These are phyloP conservation scores for Cornus suecica DNA, from an alignment of 148 eudicot genomes.

Conservation along the genomic window DNA sequence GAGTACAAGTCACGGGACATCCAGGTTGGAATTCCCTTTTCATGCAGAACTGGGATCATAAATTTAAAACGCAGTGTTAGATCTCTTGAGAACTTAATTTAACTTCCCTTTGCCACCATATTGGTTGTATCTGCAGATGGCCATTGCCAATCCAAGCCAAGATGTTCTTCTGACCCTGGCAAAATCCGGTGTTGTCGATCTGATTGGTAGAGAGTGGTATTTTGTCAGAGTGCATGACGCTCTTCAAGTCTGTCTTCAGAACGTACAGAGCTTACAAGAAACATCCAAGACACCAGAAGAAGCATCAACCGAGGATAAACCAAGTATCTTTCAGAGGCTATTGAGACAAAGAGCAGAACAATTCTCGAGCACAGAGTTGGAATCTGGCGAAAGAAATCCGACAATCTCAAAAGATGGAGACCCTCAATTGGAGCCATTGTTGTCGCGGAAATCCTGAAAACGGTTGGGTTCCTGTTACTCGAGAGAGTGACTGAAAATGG, in stretches of 20 bases:
- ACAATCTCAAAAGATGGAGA: conserved; percentile 29
- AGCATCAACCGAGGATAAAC: conserved; percentile 26
- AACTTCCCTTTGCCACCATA: not conserved
- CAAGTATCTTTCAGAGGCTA: conserved; percentile 40
- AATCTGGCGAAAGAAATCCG: conserved; percentile 42
- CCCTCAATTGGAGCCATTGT: conserved; percentile 60
- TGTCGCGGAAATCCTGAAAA: conserved; percentile 42
- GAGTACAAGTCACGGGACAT: conserved; percentile 87
- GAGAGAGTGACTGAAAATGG: not conserved
- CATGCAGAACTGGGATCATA: not conserved
- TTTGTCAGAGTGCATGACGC: conserved; percentile 98
- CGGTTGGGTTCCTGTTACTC: not conserved
- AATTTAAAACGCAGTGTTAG: not conserved
- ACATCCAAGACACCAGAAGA: conserved; percentile 34
- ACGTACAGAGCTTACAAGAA: conserved; percentile 51
- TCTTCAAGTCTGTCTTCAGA: conserved; percentile 87
- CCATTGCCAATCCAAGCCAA: conserved; percentile 82
- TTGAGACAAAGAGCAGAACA: conserved; percentile 49
- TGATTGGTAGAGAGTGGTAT: conserved; percentile 92
- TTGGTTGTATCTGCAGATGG: conserved; percentile 45
- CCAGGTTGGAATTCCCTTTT: conserved; percentile 49
- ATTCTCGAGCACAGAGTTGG: conserved; percentile 41
- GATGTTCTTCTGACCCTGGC: conserved; percentile 76
- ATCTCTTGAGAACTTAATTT: not conserved
- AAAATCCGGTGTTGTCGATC: conserved; percentile 74